Evolutionary conservation across 768 basidiomycete genomes (phyloP), one percentile per base, ranked within the genome.

Genomic region (Trametes cubensis): DNA sequence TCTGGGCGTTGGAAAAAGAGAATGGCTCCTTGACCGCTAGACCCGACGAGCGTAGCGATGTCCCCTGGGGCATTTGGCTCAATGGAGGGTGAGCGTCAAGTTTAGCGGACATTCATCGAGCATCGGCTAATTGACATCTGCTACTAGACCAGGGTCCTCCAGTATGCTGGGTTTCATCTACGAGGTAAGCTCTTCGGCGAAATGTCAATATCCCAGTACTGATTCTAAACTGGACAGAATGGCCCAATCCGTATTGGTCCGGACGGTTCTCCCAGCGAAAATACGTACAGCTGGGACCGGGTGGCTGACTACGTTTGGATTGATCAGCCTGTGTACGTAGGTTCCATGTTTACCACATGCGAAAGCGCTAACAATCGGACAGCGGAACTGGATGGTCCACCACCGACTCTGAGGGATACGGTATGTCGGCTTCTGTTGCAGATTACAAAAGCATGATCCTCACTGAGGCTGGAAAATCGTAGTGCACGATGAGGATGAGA

Each of bases 281-380:
- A 90, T 64, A 69, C 78, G 3, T 79, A 83, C 70, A 80, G 82
- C 65, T 89, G 87, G 85, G 76, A 80, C 61, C 79, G 74, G 23
- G 69, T 88, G 21, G 82, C 85, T 1, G 89, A 91, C 71, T 84
- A 82, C 64, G 79, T 90, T 40, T 90, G 86, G 87, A 76, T 91
- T 52, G 90, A 91, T 67, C 86, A 90, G 58, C 89, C 88, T 50
- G 88, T 88, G 77, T 80, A 68, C 2, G 78, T 70, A 25, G 28
- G n/a, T n/a, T n/a, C n/a, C 28, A 28, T 4, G 7, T 28, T 4
- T 7, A 4, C 28, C 20, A 20, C 26, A 23, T 51, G 41, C 23
- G 17, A 21, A 44, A 20, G 15, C 51, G 57, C n/a, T 30, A 17
- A 30, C 25, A 11, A 1, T 57, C 14, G 6, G 53, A 17, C 62